Base-by-base conservation (phyloP, 2,329 filamentous ascomycete species). In the Westerdykella sp. region DNA sequence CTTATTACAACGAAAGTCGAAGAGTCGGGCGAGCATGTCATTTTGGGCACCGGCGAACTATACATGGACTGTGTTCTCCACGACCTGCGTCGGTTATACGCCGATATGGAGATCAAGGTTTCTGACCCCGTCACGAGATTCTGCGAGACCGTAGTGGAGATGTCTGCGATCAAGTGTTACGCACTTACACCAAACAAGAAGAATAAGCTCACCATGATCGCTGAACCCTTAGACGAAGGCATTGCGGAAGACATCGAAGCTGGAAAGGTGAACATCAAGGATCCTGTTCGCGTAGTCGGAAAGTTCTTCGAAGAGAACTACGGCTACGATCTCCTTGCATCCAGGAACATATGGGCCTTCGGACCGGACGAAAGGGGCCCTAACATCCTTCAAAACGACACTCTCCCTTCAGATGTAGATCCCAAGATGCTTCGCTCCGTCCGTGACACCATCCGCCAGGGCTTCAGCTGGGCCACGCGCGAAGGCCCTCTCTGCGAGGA, bases 31-130 rank as follows among this genome's bases (percentile, higher is more conserved):
- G 93, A 98, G 68, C 93, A 98, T 63, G 84, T 98, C 52, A 78
- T 98, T 37, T 79, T 98, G 4, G 93, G 93, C 18, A 98, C 93
- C 0, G 93, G 93, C 47, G 93, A 98, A 67, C 75, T 98, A n/a
- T 98, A 98, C 72, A 97, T 98, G 90, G 93, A 98, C 66, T 98
- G 93, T 59, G 91, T 98, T 3, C 76, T 98, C 37, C 93, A 98
- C 66, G 93, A 98, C 63, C 76, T 98, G 37, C 85, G 93, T 42
- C 80, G 83, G 34, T 70, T 97, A n/a, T 98, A 96, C 63, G 90
- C 93, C 12, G 91, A 97, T 59, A 98, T 98, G 93, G 93, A 98
- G 66, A 86, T 98, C 70, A 97, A 97, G 70, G 88, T 98, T 39
- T 98, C 93, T 0, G 93, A 98, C 63, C 93, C 93, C 1, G 91